phyloP scores from a whole-genome alignment of 768 basidiomycete genomes.

The Suillus paluster region DNA sequence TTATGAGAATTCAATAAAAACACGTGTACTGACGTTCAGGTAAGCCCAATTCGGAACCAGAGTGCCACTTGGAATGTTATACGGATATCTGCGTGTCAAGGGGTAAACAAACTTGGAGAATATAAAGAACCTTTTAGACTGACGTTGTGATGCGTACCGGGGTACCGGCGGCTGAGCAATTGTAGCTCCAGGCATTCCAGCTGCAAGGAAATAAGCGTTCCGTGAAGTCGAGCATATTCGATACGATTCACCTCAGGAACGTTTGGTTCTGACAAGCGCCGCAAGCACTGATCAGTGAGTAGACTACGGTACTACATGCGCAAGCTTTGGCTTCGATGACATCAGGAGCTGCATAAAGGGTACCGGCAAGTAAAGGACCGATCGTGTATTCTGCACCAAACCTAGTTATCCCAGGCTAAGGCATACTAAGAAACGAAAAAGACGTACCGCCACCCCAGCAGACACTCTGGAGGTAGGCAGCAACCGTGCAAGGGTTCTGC shows the following conservation, averaged over 20 bases:
- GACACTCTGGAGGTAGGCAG: conserved; percentile 36
- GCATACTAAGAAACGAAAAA: conserved; percentile 6
- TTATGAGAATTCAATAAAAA: conserved; percentile 8
- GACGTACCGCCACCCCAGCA: conserved; percentile 48
- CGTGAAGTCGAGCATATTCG: too few species aligned
- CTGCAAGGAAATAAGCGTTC: conserved; percentile 26
- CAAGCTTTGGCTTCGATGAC: too few species aligned
- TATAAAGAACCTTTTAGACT: conserved; percentile 10
- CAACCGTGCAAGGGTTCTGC: too few species aligned
- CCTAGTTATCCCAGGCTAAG: conserved; percentile 11
- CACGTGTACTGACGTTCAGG: conserved; percentile 51
- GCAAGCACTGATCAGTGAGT: too few species aligned
- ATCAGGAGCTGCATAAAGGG: too few species aligned
- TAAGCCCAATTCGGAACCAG: conserved; percentile 70
- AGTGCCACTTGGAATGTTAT: conserved; percentile 24
- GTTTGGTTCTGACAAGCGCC: too few species aligned
- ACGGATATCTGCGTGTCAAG: conserved; percentile 43
- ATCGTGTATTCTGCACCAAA: conserved; percentile 41
- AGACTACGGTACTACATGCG: too few species aligned
- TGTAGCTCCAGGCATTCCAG: conserved; percentile 54
- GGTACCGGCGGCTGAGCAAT: conserved; percentile 39
- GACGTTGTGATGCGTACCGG: conserved; percentile 37
- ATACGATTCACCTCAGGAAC: too few species aligned
- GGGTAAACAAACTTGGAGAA: not conserved
- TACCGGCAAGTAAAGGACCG: conserved; percentile 7